Evolutionary conservation across 2,329 filamentous ascomycete genomes (phyloP).

Genomic region (Furcasterigmium furcatum): DNA sequence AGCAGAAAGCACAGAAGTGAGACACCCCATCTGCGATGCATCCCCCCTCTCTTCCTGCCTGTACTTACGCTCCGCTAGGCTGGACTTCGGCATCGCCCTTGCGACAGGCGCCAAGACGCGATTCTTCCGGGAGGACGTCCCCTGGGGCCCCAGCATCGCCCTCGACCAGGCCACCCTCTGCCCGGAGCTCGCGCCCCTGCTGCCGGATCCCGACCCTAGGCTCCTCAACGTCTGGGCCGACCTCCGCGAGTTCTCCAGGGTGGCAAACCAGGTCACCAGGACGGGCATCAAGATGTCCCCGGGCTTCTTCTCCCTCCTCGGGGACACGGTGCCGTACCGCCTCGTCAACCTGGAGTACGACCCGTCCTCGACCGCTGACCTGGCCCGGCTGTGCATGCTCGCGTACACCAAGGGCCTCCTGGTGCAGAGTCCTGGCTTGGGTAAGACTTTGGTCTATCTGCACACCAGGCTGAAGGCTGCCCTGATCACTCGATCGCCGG

Average conservation of each 20-base stretch:
- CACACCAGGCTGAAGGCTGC: background rate
- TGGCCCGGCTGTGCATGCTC: constrained; percentile 17
- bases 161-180: background rate
- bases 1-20: constrained; percentile 7
- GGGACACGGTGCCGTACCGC: constrained; percentile 16
- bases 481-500: background rate
- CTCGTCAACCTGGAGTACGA: constrained; percentile 14
- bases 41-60: background rate
- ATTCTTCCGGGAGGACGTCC: constrained; percentile 5
- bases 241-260: constrained; percentile 15
- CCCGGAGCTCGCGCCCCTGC: constrained; percentile 8
- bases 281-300: constrained; percentile 13
- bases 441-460: background rate
- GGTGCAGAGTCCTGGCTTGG: constrained; percentile 9
- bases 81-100: constrained; percentile 5
- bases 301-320: constrained; percentile 13
- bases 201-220: constrained; percentile 10
- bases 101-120: constrained; percentile 5
- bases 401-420: constrained; percentile 17
- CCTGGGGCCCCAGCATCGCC: constrained; percentile 11
- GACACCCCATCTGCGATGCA: constrained; percentile 1
- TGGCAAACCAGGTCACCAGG: constrained; percentile 15
- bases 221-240: constrained; percentile 18
- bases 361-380: constrained; percentile 6
- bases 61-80: background rate